Base-by-base conservation (phyloP, 768 basidiomycete species). In the Suillus placidus region DNA sequence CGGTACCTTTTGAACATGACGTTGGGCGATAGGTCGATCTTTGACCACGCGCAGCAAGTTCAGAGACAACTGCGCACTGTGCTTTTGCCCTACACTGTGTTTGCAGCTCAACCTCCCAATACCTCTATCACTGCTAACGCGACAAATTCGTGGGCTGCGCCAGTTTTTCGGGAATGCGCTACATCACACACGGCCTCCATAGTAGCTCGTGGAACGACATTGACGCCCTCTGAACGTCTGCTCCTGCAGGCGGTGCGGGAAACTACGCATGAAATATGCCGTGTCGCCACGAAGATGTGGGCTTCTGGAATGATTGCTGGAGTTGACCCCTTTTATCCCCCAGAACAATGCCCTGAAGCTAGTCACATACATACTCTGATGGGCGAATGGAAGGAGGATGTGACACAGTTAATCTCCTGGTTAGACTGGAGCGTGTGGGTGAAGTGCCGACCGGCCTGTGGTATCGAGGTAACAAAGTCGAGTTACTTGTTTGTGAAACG, bases 1-100 rank as follows among this genome's bases (percentile, higher is more conserved):
- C 77, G 71, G 20, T 73, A 81, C 64, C 71, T 81, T 32, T 72
- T 84, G 6, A 74, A 77, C 51, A 55, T 64, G 40, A 54, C 42
- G 14, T 13, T 37, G 6, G 55, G 72, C 6, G 64, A 74, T 26
- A 18, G 67, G 13, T 47, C 65, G 26, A 55, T 26, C 20, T 3
- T 68, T 20, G 61, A 65, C 61, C 51, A 60, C 20, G 63, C 65
- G 8, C 52, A 34, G 20, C 63, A 64, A 26, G 43, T 62, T 12
- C 66, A 68, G 18, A 68, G 54, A 26, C 73, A 72, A 54, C 65
- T 76, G 35, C 69, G 71, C 23, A 64, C 62, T 56, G 63, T 73
- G 64, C 32, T 69, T 32, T 47, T 49, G 7, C 66, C 66, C 0
- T 70, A 71, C 47, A 69, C 61, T 2, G 14, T 67, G 7, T 32